Percentiles rank a stretch among this genome's conserved stretches.
Conservation (phyloP, 73 alveolate species). For the Paramecium biaurelia region DNA sequence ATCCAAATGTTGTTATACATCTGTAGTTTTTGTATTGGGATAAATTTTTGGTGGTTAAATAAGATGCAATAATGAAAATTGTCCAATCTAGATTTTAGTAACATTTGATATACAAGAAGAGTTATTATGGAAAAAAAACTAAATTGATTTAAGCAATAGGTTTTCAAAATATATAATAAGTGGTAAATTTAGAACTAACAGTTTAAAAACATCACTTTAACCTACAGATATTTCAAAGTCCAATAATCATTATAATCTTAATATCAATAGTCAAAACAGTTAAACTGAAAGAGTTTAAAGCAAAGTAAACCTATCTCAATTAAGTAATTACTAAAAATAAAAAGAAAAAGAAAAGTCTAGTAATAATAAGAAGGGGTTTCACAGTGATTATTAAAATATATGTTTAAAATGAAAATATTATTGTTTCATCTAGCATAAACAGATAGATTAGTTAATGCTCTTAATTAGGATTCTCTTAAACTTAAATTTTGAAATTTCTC, state of each 20-base stretch:
- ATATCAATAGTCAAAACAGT: background rate
- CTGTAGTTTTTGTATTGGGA: background rate
- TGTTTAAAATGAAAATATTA: background rate
- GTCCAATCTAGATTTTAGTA: background rate
- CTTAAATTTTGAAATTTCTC: background rate
- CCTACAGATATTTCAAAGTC: background rate
- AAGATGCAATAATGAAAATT: background rate
- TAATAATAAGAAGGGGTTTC: background rate
- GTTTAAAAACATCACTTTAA: background rate
- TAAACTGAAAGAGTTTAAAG: background rate
- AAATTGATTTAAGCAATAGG: background rate
- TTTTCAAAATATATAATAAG: background rate
- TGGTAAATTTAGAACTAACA: constrained; percentile 39
- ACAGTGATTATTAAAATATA: background rate
- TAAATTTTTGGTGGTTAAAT: constrained; percentile 18
- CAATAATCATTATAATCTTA: background rate
- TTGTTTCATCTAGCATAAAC: constrained; percentile 12
- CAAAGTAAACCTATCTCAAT: background rate
- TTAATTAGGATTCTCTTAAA: background rate
- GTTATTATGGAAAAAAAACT: background rate
- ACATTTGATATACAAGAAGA: constrained; percentile 28
- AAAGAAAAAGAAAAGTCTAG: background rate
- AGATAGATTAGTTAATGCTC: constrained; percentile 31
- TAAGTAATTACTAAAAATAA: background rate
- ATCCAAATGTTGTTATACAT: constrained; percentile 30